phyloP scores from a whole-genome alignment of 176 grass and related monocot genomes.

The Oryza meyeriana region DNA sequence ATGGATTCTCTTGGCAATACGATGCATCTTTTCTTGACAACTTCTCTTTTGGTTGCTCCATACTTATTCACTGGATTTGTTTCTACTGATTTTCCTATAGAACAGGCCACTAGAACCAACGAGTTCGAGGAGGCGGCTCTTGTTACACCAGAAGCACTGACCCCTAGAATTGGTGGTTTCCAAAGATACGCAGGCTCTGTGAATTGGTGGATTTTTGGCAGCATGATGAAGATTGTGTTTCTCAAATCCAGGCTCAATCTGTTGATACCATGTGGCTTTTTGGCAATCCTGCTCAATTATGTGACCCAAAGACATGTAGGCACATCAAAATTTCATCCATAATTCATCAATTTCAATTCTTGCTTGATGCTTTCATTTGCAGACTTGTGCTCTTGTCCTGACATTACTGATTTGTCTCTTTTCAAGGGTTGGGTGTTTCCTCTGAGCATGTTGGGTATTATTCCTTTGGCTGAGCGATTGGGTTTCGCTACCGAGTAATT shows the following conservation, averaged over 20 bases:
- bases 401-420: background rate
- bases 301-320: conserved; percentile 46
- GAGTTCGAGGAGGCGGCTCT: conserved; percentile 43
- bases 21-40: background rate
- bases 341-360: too few relatives aligned
- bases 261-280: conserved; percentile 59
- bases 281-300: conserved; percentile 54
- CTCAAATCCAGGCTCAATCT: conserved; percentile 66
- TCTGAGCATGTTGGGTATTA: conserved; percentile 66
- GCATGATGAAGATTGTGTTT: conserved; percentile 51
- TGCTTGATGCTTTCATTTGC: background rate
- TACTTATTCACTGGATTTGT: conserved; percentile 37
- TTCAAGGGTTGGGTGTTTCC: conserved; percentile 71
- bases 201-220: conserved; percentile 20
- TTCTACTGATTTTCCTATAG: conserved; percentile 25
- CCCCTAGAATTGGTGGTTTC: conserved; percentile 9
- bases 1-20: background rate
- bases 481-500: conserved; percentile 64
- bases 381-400: background rate
- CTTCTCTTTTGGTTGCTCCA: background rate
- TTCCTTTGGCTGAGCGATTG: conserved; percentile 78
- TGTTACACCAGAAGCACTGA: conserved; percentile 9
- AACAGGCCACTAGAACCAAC: conserved; percentile 38
- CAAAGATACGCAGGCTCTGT: conserved; percentile 11
- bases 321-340: background rate